These are phyloP conservation scores for Fusarium nelsonii DNA, from an alignment of 2,329 filamentous ascomycete species.

Conservation along the genomic window DNA sequence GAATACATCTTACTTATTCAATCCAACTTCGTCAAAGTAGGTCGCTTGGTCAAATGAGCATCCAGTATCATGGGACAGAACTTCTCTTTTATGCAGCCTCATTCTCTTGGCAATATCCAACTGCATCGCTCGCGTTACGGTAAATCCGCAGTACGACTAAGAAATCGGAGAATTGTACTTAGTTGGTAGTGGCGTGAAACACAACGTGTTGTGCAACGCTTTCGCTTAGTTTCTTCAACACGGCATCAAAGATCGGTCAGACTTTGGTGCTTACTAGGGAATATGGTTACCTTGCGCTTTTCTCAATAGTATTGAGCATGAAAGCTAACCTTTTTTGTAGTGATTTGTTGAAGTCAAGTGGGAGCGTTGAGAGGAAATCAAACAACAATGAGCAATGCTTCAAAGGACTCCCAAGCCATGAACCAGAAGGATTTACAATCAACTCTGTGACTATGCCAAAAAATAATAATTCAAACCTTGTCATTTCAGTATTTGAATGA, in stretches of 20 bases:
- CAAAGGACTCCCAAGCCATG: not conserved
- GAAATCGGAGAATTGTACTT: conserved; percentile 35
- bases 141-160: conserved; percentile 4
- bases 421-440: not conserved
- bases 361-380: not conserved
- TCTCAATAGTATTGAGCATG: not conserved
- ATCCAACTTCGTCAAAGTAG: too few relatives aligned
- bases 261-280: conserved; percentile 8
- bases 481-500: too few relatives aligned
- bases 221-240: conserved; percentile 15
- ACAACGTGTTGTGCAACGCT: conserved; percentile 18
- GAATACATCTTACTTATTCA: not conserved
- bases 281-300: conserved; percentile 5
- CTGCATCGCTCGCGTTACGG: conserved; percentile 16
- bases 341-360: not conserved
- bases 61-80: not conserved
- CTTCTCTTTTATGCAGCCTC: conserved; percentile 6
- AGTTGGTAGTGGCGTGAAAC: conserved; percentile 34
- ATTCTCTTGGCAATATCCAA: conserved; percentile 25
- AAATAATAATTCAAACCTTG: too few relatives aligned
- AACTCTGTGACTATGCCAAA: too few relatives aligned
- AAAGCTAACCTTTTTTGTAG: not conserved
- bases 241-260: not conserved
- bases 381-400: conserved; percentile 2
- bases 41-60: too few relatives aligned